Base-by-base conservation (phyloP, 192 early-diverging fungal species). In the Backusella australiensis region DNA sequence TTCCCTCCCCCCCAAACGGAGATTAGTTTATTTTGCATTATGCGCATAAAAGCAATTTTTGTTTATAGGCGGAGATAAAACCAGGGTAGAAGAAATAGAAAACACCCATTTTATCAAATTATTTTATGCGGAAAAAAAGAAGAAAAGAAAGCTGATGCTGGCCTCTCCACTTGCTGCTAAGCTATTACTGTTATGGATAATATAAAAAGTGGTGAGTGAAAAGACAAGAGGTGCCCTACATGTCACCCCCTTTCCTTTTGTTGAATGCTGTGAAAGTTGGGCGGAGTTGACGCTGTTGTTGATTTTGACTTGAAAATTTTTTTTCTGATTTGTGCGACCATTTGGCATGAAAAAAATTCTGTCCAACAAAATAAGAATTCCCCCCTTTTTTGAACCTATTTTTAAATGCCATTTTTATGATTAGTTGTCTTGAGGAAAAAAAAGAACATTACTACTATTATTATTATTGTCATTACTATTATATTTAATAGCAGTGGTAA, bases 1-100 rank as follows among this genome's bases (percentile, higher is more conserved):
- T 12, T 23, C 8, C 11, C 21, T 23, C 21, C 53, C 53, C 29
- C 21, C 53, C 53, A 59, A 59, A 59, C 53, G 53, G 53, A 59
- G 53, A 59, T 59, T 59, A 23, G 53, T 59, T 59, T 59, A 59
- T 59, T 59, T 59, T 59, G 53, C 53, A 59, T 59, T 59, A 59
- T 59, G 53, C 53, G 53, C 53, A 59, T 59, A 59, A 59, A n/a
- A n/a, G 17, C 6, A 49, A 49, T n/a, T 49, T n/a, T 49, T 49
- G n/a, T 49, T 53, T 59, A 59, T 3, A 19, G 21, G 53, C 53
- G 53, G 53, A 59, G 53, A 59, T 59, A 59, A 56, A 59, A 26
- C 2, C 42, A 44, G 2, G 17, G 9, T 26, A 21, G 23, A 26
- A 59, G 11, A 56, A 59, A 59, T 23, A 59, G 53, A 59, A 56